Conservation (phyloP, 1,284 basidiomycete genomes). For the Kalmanozyma brasiliensis region DNA sequence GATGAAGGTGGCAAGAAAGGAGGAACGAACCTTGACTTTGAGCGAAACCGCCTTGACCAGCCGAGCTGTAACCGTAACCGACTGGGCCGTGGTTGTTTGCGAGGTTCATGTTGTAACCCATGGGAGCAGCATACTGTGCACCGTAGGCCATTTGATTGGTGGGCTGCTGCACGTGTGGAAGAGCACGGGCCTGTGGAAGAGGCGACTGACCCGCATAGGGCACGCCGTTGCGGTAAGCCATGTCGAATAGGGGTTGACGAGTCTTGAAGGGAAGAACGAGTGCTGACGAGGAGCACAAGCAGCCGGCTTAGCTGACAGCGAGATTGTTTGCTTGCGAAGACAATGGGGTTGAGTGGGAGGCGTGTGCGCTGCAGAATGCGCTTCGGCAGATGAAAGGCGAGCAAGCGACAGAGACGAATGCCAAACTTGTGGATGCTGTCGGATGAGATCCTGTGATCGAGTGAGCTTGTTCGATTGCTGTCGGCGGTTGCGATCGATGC, state of each 20-base stretch:
- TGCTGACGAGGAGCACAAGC: too few relatives aligned
- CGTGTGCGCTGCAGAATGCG: neutral
- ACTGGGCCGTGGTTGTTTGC: constrained; percentile 32
- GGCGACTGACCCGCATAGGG: constrained; percentile 40
- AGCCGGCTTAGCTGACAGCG: too few relatives aligned
- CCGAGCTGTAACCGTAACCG: constrained; percentile 53
- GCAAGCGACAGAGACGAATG: too few relatives aligned
- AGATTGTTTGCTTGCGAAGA: too few relatives aligned
- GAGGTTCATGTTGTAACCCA: constrained; percentile 51
- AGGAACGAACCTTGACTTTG: constrained; percentile 58
- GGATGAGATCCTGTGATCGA: too few relatives aligned
- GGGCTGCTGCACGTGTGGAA: constrained; percentile 58
- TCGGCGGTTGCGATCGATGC: too few relatives aligned
- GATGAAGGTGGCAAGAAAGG: neutral
- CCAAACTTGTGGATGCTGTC: too few relatives aligned
- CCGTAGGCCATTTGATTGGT: constrained; percentile 59
- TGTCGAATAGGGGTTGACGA: constrained; percentile 9
- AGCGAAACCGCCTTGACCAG: constrained; percentile 62
- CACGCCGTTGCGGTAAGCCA: constrained; percentile 48
- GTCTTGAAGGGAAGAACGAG: neutral
- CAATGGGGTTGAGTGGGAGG: neutral
- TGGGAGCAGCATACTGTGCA: constrained; percentile 57
- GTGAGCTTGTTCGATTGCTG: too few relatives aligned
- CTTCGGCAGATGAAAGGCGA: too few relatives aligned
- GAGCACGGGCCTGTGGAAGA: constrained; percentile 30